A percentile compares a stretch with the other conserved stretches of the same genome.
phyloP scores from a whole-genome alignment of 2,329 filamentous ascomycete species.

The Epichloe sylvatica region DNA sequence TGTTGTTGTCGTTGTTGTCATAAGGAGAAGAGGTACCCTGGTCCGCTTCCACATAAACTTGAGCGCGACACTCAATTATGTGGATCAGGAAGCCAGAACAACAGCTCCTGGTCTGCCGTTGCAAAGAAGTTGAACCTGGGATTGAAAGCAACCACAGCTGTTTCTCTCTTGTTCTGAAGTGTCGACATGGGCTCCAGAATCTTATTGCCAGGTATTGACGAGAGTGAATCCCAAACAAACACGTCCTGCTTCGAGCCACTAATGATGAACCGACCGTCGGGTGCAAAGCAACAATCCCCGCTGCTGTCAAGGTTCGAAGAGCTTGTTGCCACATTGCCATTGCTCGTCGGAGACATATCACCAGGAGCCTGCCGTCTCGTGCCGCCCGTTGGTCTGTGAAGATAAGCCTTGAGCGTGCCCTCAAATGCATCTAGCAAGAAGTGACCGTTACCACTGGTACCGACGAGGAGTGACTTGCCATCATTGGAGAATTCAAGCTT shows the following conservation, averaged over 20 bases:
- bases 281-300: slow-evolving; percentile 76
- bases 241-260: slow-evolving; percentile 65
- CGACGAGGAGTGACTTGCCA: slow-evolving; percentile 71
- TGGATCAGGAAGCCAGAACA: slow-evolving; percentile 66
- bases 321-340: slow-evolving; percentile 19
- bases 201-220: slow-evolving; percentile 39
- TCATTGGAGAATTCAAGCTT: slow-evolving; percentile 94
- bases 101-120: slow-evolving; percentile 70
- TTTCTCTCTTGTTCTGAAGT: slow-evolving; percentile 52
- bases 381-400: slow-evolving; percentile 43
- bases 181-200: slow-evolving; percentile 49
- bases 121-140: slow-evolving; percentile 85
- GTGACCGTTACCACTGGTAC: slow-evolving; percentile 72
- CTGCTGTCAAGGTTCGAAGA: slow-evolving; percentile 37
- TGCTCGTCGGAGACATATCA: slow-evolving; percentile 24
- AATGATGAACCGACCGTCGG: slow-evolving; percentile 78
- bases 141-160: slow-evolving; percentile 72
- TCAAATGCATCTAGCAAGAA: slow-evolving; percentile 90
- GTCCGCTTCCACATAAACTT: not conserved
- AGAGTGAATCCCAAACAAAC: slow-evolving; percentile 72
- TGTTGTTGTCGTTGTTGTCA: not conserved
- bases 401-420: slow-evolving; percentile 62
- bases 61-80: slow-evolving; percentile 17
- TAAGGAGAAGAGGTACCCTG: not conserved
- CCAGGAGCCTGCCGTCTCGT: slow-evolving; percentile 39